phyloP scores from a whole-genome alignment of 169 alveolate species.

The Eimeria tenella region DNA sequence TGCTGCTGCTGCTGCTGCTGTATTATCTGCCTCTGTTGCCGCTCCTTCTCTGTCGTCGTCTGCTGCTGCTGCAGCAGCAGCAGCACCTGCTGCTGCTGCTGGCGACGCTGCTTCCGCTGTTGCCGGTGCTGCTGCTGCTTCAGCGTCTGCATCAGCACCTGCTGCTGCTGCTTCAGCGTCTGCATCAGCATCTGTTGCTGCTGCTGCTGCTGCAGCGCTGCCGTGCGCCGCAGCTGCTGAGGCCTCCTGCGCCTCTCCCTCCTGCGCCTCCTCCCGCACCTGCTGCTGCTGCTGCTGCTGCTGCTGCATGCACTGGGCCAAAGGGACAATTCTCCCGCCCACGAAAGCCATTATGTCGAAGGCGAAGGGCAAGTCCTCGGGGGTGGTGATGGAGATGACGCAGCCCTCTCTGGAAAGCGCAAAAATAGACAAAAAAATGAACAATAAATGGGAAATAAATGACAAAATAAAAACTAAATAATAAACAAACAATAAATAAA shows the following conservation, averaged over 20 bases:
- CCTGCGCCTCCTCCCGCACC: neutral
- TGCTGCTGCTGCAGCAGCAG: neutral
- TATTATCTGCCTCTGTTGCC: too few relatives aligned
- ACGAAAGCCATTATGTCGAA: conserved; percentile 84
- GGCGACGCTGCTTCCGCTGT: neutral
- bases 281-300: conserved; percentile 8
- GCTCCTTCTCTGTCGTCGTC: too few relatives aligned
- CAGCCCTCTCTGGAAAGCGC: conserved; percentile 53
- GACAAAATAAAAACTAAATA: neutral
- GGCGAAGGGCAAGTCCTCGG: conserved; percentile 86
- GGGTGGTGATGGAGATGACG: conserved; percentile 82
- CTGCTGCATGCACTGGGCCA: neutral
- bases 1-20: neutral
- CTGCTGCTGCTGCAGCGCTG: conserved; percentile 16
- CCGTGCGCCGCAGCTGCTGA: too few relatives aligned
- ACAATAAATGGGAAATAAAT: neutral
- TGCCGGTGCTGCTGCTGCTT: neutral
- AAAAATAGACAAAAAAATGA: neutral
- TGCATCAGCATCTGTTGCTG: neutral
- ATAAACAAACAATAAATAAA: neutral
- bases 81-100: neutral
- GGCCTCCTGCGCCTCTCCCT: neutral
- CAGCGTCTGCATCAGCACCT: neutral
- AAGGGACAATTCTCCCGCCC: conserved; percentile 75
- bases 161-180: neutral